These are phyloP conservation scores for Antrodiella citrinella DNA, from an alignment of 768 basidiomycete genomes.

Conservation along the genomic window DNA sequence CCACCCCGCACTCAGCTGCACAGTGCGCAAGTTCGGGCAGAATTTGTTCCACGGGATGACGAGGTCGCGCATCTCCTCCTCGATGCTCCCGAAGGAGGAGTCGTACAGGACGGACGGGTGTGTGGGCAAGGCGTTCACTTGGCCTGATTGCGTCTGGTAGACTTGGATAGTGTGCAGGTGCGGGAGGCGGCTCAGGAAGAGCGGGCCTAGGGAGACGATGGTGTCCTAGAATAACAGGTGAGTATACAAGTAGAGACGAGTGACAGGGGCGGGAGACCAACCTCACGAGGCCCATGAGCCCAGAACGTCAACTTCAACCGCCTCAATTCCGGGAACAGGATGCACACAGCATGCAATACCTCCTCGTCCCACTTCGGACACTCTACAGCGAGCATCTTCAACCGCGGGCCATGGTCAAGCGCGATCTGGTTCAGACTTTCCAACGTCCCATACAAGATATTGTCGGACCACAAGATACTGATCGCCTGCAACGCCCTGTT, in stretches of 20 bases:
- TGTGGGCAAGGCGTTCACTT: conserved; percentile 1
- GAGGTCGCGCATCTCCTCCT: conserved; percentile 26
- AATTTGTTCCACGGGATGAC: conserved; percentile 37
- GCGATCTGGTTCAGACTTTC: conserved; percentile 13
- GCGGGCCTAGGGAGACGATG: conserved; percentile 35
- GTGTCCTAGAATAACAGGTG: conserved; percentile 22
- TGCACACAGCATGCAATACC: conserved; percentile 33
- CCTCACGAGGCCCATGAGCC: conserved; percentile 32
- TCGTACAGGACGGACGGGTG: conserved; percentile 15
- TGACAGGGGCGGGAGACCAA: conserved; percentile 16
- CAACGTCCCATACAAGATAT: conserved; percentile 12
- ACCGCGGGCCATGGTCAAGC: conserved; percentile 17
- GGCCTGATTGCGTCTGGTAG: conserved; percentile 18
- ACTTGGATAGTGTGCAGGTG: conserved; percentile 31
- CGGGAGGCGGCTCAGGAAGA: conserved; percentile 30
- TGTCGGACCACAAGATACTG: conserved; percentile 14
- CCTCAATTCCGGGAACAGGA: conserved; percentile 28
- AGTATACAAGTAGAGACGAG: background rate
- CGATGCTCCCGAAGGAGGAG: conserved; percentile 13
- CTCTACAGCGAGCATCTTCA: conserved; percentile 28
- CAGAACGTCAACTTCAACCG: conserved; percentile 33
- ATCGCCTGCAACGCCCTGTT: conserved; percentile 14
- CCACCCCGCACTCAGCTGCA: conserved; percentile 33
- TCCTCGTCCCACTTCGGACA: conserved; percentile 36
- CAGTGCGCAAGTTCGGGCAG: conserved; percentile 29